Evolutionary conservation across 306 rosid genomes (phyloP).

Genomic region (Lagenaria siceraria): DNA sequence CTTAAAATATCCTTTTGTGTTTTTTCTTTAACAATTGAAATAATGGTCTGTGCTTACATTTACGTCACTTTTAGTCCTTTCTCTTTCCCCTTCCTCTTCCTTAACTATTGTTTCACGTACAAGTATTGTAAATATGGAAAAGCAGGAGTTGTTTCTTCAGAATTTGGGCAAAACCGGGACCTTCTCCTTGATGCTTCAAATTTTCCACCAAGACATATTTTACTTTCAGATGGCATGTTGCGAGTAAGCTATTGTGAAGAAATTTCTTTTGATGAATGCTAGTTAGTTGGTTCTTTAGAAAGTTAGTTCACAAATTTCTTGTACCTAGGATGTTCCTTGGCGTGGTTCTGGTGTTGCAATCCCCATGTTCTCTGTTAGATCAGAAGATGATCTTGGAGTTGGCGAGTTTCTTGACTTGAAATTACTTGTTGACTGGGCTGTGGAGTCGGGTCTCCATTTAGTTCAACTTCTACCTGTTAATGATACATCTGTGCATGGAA

Average conservation of each 20-base stretch:
- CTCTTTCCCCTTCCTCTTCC: constrained; percentile 24
- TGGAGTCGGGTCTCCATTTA: constrained; percentile 77
- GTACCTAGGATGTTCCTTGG: constrained; percentile 70
- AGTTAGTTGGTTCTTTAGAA: background rate
- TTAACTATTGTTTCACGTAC: constrained; percentile 52
- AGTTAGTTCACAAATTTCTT: constrained; percentile 14
- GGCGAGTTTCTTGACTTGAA: constrained; percentile 98
- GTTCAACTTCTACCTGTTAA: constrained; percentile 92
- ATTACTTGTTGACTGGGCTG: constrained; percentile 90
- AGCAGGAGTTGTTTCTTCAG: constrained; percentile 49
- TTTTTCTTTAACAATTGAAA: constrained; percentile 10
- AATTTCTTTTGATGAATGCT: background rate
- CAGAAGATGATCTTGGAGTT: constrained; percentile 86
- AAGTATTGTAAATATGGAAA: constrained; percentile 62
- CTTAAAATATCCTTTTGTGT: constrained; percentile 56
- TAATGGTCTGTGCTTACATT: background rate
- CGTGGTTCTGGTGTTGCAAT: constrained; percentile 91
- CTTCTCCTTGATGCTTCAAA: constrained; percentile 36
- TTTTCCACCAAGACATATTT: constrained; percentile 40
- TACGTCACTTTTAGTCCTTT: background rate
- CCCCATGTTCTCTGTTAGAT: constrained; percentile 90
- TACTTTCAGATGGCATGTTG: constrained; percentile 79
- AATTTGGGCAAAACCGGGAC: constrained; percentile 66
- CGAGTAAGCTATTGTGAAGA: constrained; percentile 36
- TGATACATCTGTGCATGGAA: constrained; percentile 85